Evolutionary conservation across 1,284 basidiomycete genomes (phyloP).

Genomic region (Athelia sp.): DNA sequence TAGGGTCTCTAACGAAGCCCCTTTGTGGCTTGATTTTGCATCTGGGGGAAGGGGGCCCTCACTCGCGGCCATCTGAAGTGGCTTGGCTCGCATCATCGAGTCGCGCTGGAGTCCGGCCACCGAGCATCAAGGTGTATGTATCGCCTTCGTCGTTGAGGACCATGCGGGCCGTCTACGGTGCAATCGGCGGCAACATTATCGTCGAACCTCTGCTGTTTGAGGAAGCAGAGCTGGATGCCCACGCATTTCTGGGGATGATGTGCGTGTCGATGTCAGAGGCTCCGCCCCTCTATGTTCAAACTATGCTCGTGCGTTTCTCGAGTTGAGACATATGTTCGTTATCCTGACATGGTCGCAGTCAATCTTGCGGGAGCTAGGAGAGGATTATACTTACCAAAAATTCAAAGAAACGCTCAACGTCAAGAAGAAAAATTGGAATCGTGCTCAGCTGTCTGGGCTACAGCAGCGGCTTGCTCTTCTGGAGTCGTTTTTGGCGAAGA

Average conservation of each 20-base stretch:
- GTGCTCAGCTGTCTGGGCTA: conserved; percentile 43
- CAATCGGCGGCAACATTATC: conserved; percentile 40
- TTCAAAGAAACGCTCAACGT: conserved; percentile 44
- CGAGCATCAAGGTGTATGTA: conserved; percentile 54
- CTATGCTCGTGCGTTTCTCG: conserved; percentile 41
- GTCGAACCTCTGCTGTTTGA: conserved; percentile 55
- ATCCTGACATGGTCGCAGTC: conserved; percentile 16
- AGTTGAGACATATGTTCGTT: neutral
- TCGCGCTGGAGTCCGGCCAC: conserved; percentile 32
- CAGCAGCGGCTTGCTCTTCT: conserved; percentile 57
- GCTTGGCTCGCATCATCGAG: conserved; percentile 49
- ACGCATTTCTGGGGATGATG: conserved; percentile 66
- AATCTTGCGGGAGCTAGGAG: conserved; percentile 44
- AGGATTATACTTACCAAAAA: conserved; percentile 35
- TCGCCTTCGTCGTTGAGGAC: conserved; percentile 57
- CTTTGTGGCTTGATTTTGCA: conserved; percentile 63
- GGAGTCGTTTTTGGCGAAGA: conserved; percentile 41
- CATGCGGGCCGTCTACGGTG: conserved; percentile 51
- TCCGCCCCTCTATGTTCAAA: conserved; percentile 63
- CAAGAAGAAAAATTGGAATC: conserved; percentile 47
- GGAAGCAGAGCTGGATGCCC: conserved; percentile 60
- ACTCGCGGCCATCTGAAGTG: conserved; percentile 56
- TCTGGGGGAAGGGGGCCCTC: conserved; percentile 59
- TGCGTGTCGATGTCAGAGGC: conserved; percentile 52
- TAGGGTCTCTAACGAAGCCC: conserved; percentile 49